Conservation (phyloP, 2,329 filamentous ascomycete genomes). For the Geoglossum cookeanum region DNA sequence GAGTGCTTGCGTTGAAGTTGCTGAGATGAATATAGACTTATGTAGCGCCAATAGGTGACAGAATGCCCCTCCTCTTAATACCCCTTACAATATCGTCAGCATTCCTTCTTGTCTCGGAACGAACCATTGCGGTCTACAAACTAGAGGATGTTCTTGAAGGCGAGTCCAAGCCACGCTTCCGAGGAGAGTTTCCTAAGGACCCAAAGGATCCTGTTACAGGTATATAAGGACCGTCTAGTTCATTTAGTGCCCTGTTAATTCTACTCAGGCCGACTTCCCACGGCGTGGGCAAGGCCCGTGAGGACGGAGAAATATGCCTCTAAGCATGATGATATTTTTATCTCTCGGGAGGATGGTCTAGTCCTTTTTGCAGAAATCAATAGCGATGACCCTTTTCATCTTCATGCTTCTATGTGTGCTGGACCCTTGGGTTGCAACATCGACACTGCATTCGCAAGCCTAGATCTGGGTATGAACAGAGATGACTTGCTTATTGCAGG, state of each 20-base stretch:
- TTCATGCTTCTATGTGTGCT: slow-evolving; percentile 37
- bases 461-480: slow-evolving; percentile 40
- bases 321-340: slow-evolving; percentile 59
- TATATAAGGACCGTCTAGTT: neutral
- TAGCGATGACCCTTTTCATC: slow-evolving; percentile 28
- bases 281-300: slow-evolving; percentile 53
- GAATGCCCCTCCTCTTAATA: slow-evolving; percentile 49
- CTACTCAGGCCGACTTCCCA: neutral
- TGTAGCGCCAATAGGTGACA: slow-evolving; percentile 20
- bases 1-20: slow-evolving; percentile 2
- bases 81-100: slow-evolving; percentile 51
- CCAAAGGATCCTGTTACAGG: slow-evolving; percentile 5
- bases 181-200: slow-evolving; percentile 2
- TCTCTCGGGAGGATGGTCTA: slow-evolving; percentile 74
- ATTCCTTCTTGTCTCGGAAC: slow-evolving; percentile 48
- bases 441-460: slow-evolving; percentile 60
- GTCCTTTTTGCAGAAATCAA: slow-evolving; percentile 55
- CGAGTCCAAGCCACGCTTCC: slow-evolving; percentile 15
- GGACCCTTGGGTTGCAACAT: slow-evolving; percentile 55
- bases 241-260: neutral
- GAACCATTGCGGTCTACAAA: slow-evolving; percentile 30
- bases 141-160: slow-evolving; percentile 20
- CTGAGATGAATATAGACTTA: slow-evolving; percentile 12
- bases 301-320: slow-evolving; percentile 43
- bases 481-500: slow-evolving; percentile 65